Evolutionary conservation across 306 rosid species (phyloP), one percentile per base, ranked within the genome.

Genomic region (Cicer pinnatifidum): DNA sequence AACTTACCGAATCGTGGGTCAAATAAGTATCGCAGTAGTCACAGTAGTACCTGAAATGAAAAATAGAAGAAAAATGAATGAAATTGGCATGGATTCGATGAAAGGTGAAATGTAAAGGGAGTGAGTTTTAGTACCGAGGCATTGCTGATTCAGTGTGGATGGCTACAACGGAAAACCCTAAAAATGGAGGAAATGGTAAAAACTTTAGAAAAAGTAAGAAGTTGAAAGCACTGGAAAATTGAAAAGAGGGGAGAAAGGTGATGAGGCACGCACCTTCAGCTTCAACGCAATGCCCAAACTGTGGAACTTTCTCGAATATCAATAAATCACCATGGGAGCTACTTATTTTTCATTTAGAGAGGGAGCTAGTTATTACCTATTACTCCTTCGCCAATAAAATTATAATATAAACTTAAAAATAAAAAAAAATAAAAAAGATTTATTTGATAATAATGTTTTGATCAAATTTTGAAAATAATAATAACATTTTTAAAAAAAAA

Each of bases 1-100:
- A 59, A 76, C 75, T 76, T 85, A 92, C 97, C 56, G 94, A 92
- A 80, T 92, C 97, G 66, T 92, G 97, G 52, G 96, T 92, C 62
- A 90, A 73, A 58, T 92, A 92, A 15, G 97, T 92, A 67, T 92
- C 96, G 23, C 97, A 92, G 78, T 90, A 92, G 51, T 92, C 97
- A 68, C 97, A 92, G 60, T 90, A 92, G 78, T 91, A 89, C 79
- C 94, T 57, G 40, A 1, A 23, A 57, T 86, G 86, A 65, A 71
- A 71, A 40, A 41, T 8, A 3, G 40, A 75, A 52, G 11, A 28
- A 23, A 65, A 76, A 64, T 43, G 23, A 53, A 56, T 19, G 0
- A 69, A 66, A 41, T 8, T 8, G 17, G 3, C 9, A 2, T 16
- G 46, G 11, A 69, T 48, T 13, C 15, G 59, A 48, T 20, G 38